phyloP scores from a whole-genome alignment of 371 early-diverging fungal genomes.

The Cokeromyces recurvatus region DNA sequence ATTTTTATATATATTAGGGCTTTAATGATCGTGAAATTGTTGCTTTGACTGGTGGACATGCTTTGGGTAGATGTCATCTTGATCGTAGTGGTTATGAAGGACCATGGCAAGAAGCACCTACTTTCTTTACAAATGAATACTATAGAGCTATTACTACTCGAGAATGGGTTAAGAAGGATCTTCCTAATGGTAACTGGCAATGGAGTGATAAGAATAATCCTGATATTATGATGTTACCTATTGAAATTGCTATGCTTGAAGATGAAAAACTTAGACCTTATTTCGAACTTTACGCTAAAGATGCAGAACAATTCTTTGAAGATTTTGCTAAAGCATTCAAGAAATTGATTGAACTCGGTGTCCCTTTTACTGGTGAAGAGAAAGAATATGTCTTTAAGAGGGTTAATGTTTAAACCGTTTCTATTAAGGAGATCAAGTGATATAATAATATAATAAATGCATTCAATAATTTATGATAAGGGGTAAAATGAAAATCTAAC shows the following conservation, averaged over 20 bases:
- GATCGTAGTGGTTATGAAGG: slow-evolving; percentile 83
- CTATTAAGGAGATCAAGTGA: too few species aligned
- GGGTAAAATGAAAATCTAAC: too few species aligned
- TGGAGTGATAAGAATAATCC: slow-evolving; percentile 60
- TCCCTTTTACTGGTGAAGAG: slow-evolving; percentile 22
- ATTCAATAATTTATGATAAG: too few species aligned
- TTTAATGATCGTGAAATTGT: slow-evolving; percentile 75
- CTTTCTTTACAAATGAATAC: slow-evolving; percentile 79
- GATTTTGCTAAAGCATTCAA: slow-evolving; percentile 78
- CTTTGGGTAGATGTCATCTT: slow-evolving; percentile 81
- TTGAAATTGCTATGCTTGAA: slow-evolving; percentile 70
- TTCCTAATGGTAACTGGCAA: slow-evolving; percentile 65
- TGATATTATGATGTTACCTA: slow-evolving; percentile 83
- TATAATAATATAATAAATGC: too few species aligned
- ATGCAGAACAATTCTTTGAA: slow-evolving; percentile 64
- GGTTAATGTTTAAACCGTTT: not conserved
- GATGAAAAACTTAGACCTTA: slow-evolving; percentile 60
- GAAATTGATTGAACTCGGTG: slow-evolving; percentile 82
- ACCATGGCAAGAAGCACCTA: slow-evolving; percentile 84
- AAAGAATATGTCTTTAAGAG: slow-evolving; percentile 6
- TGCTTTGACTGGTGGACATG: slow-evolving; percentile 82
- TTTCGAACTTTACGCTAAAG: slow-evolving; percentile 74
- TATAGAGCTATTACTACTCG: slow-evolving; percentile 62
- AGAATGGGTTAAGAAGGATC: slow-evolving; percentile 64
- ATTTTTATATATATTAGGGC: slow-evolving; percentile 38